Evolutionary conservation across 768 basidiomycete species (phyloP).

Genomic region (Saitozyma podzolica): DNA sequence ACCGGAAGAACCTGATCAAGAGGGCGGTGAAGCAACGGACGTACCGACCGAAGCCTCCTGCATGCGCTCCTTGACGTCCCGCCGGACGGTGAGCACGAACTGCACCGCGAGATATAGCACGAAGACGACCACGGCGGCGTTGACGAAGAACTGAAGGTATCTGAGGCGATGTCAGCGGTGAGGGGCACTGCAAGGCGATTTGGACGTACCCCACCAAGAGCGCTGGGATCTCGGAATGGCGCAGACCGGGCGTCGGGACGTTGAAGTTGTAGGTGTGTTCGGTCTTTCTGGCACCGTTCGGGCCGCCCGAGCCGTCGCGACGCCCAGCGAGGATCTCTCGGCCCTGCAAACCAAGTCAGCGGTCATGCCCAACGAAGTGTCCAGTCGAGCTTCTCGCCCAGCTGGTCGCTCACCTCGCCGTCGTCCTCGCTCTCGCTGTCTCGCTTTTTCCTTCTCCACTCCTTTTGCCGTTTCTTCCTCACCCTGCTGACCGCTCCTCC

Average conservation of each 20-base stretch:
- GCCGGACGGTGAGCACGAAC: conserved; percentile 84
- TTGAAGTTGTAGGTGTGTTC: conserved; percentile 47
- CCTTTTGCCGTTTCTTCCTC: conserved; percentile 32
- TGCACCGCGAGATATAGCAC: conserved; percentile 81
- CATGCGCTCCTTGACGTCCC: conserved; percentile 83
- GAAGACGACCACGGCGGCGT: conserved; percentile 75
- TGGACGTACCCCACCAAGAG: conserved; percentile 75
- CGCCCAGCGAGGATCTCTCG: not conserved
- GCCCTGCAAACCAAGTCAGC: not conserved
- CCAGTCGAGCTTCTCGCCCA: not conserved
- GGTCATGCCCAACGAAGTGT: not conserved
- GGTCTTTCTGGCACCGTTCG: not conserved
- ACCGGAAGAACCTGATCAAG: conserved; percentile 8
- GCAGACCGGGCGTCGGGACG: conserved; percentile 36
- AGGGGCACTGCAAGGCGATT: not conserved
- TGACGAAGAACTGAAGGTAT: conserved; percentile 94
- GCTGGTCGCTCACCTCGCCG: conserved; percentile 13
- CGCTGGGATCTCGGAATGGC: conserved; percentile 62
- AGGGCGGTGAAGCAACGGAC: conserved; percentile 30
- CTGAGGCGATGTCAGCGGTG: conserved; percentile 53
- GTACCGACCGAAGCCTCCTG: conserved; percentile 84
- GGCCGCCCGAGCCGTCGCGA: not conserved
- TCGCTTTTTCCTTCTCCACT: conserved; percentile 9
- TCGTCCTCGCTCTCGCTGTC: conserved; percentile 12
- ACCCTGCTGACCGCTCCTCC: conserved; percentile 30